These are phyloP conservation scores for Diddensiella santjacobensis DNA, from an alignment of 805 yeast genomes.

Conservation along the genomic window DNA sequence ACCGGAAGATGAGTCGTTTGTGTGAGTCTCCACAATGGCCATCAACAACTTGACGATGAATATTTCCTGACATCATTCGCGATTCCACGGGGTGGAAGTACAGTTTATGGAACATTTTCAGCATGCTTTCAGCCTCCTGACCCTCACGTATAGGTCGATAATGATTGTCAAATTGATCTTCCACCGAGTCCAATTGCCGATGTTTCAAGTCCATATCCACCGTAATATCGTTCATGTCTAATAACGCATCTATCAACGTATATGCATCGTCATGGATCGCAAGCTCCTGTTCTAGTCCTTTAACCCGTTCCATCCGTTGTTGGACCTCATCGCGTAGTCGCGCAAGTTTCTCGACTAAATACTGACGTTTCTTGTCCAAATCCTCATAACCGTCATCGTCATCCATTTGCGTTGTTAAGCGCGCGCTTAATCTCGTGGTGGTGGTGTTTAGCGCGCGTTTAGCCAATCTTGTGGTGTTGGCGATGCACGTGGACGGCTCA, in stretches of 20 bases:
- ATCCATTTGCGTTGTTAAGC: too few relatives aligned
- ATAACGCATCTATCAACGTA: background rate
- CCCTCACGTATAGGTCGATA: slow-evolving; percentile 14
- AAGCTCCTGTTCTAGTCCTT: background rate
- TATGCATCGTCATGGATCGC: too few relatives aligned
- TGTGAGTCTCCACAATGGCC: slow-evolving; percentile 13
- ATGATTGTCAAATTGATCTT: slow-evolving; percentile 6
- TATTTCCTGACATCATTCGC: slow-evolving; percentile 2
- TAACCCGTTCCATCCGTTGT: background rate
- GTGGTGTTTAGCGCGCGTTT: background rate
- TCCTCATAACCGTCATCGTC: background rate
- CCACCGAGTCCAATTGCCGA: background rate
- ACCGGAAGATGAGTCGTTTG: slow-evolving; percentile 6
- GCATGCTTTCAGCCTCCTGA: slow-evolving; percentile 3
- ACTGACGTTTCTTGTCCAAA: background rate
- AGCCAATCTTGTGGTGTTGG: background rate
- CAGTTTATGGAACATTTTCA: slow-evolving; percentile 11
- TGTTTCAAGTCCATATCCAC: background rate
- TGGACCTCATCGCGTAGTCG: background rate
- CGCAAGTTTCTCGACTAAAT: slow-evolving; percentile 3
- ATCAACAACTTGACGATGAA: slow-evolving; percentile 3
- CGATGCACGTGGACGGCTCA: background rate
- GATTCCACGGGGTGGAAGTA: slow-evolving; percentile 2
- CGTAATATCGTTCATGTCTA: background rate
- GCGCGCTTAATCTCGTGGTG: too few relatives aligned